A percentile compares a stretch with the other conserved stretches of the same genome.
Conservation (phyloP, 768 basidiomycete genomes). For the Suillus bovinus region DNA sequence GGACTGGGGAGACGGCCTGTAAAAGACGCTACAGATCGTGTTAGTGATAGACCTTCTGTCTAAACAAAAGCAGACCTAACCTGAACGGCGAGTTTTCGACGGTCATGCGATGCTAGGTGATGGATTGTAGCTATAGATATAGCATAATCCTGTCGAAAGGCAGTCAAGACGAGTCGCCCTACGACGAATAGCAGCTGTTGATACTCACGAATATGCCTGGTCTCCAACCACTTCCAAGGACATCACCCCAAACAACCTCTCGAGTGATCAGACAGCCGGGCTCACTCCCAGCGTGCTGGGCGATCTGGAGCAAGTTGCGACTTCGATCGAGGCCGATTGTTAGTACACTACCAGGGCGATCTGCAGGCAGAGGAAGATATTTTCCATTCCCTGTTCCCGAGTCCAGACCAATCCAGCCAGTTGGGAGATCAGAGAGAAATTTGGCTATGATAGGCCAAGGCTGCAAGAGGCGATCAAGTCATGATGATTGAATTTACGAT, state of each 20-base stretch:
- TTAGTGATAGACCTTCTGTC: not conserved
- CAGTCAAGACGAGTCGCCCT: not conserved
- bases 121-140: constrained; percentile 98
- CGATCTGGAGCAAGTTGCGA: constrained; percentile 73
- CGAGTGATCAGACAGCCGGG: constrained; percentile 33
- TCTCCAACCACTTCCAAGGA: constrained; percentile 74
- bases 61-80: constrained; percentile 37
- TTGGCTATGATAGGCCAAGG: constrained; percentile 86
- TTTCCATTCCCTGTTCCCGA: constrained; percentile 98
- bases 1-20: constrained; percentile 58
- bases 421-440: constrained; percentile 70
- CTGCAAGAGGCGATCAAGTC: constrained; percentile 37
- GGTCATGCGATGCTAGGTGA: constrained; percentile 80
- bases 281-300: constrained; percentile 57
- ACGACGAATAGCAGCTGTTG: not conserved
- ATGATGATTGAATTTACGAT: not conserved
- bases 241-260: constrained; percentile 83
- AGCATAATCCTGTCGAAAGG: constrained; percentile 76
- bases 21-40: constrained; percentile 52
- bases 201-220: constrained; percentile 73
- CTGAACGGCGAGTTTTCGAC: constrained; percentile 74
- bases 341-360: constrained; percentile 59
- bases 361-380: constrained; percentile 78
- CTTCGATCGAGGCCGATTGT: constrained; percentile 89
- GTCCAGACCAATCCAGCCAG: constrained; percentile 87